Base-by-base conservation (phyloP, 305 asterid genomes). In the Fraxinus albicans region DNA sequence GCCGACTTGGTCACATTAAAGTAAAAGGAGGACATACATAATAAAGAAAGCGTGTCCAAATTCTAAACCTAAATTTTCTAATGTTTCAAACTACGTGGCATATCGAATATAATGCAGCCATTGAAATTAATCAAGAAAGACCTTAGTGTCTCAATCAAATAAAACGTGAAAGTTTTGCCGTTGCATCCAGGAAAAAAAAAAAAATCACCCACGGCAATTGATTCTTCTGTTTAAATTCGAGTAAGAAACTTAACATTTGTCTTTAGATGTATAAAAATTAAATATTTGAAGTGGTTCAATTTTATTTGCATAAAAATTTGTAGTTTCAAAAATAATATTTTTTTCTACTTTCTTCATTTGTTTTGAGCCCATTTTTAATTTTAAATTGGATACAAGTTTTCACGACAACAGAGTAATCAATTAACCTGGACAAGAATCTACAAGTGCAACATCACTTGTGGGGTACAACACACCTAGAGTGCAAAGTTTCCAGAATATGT, bases 41-140 rank as follows among this genome's bases (percentile, higher is more conserved):
- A 29, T 1, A 73, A 8, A 55, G 74, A 81, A 77, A 90, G 86
- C 93, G 93, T 91, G 92, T 90, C 93, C 86, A 89, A 88, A 31
- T 89, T 88, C 88, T 72, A 47, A 83, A 78, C 86, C 36, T 73
- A 76, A 1, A 53, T 76, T 81, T 82, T 87, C 79, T 15, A 34
- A 25, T 31, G 67, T 77, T 87, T 85, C 88, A 88, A 84, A 86
- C 86, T 82, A 86, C 85, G 87, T 82, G 87, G 23, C 83, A 21
- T 15, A 33, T 83, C 80, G 83, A 77, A 84, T 77, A 77, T 29
- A 3, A 17, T 25, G 15, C 47, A 47, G 21, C 60, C 23, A 40
- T 60, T 60, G 27, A 55, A 77, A 3, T 77, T 75, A 8, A 6
- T 53, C 77, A 5, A 73, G 77, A 78, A 70, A n/a, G 33, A 70